Evolutionary conservation across 805 yeast species (phyloP).

Genomic region (Saccharomycopsis capsularis): DNA sequence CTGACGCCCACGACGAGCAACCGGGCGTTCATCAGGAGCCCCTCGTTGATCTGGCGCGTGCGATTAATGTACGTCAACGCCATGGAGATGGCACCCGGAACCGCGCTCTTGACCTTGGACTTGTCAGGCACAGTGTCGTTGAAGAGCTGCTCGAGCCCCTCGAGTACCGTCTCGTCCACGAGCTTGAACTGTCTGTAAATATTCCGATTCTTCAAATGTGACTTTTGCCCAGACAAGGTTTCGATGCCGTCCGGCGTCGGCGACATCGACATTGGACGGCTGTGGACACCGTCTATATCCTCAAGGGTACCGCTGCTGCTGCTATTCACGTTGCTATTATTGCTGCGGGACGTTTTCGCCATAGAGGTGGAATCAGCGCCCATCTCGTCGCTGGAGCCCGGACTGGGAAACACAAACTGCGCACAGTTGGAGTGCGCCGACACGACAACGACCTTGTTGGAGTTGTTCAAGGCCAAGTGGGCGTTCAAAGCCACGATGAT

Average conservation of each 20-base stretch:
- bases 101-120: constrained; percentile 34
- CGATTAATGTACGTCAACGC: constrained; percentile 78
- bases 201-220: constrained; percentile 33
- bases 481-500: constrained; percentile 76
- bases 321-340: constrained; percentile 21
- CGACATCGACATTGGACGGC: constrained; percentile 4
- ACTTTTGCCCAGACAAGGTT: not conserved
- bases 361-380: constrained; percentile 12
- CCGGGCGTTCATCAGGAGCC: constrained; percentile 51
- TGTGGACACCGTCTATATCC: not conserved
- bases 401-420: constrained; percentile 57
- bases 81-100: constrained; percentile 75
- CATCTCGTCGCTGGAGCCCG: constrained; percentile 22
- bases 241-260: constrained; percentile 1
- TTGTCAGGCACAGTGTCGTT: constrained; percentile 29
- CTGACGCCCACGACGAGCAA: constrained; percentile 57
- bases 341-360: not conserved
- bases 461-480: constrained; percentile 76
- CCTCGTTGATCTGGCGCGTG: constrained; percentile 42
- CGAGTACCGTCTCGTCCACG: constrained; percentile 67
- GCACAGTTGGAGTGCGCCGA: constrained; percentile 71
- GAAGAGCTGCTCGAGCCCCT: constrained; percentile 46
- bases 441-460: constrained; percentile 76
- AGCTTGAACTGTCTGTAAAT: constrained; percentile 83
- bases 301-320: constrained; percentile 5